A percentile compares a stretch with the other conserved stretches of the same genome.
Evolutionary conservation across 1,284 basidiomycete genomes (phyloP).

Genomic region (Boletus sp.): DNA sequence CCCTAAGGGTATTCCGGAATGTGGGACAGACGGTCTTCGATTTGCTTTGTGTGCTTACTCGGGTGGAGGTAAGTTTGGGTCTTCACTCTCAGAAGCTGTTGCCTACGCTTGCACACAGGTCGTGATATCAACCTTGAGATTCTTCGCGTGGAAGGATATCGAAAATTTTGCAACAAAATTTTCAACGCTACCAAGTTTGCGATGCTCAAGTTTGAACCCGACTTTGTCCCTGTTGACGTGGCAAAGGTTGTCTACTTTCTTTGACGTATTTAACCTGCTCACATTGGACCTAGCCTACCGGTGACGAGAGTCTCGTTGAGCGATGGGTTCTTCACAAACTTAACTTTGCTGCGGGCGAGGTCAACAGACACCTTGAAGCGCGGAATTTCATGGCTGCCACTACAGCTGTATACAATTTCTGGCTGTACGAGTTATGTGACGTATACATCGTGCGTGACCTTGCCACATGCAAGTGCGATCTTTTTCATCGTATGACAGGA

Average conservation of each 20-base stretch:
- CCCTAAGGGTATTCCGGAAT: conserved; percentile 98
- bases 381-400: conserved; percentile 95
- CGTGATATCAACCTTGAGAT: conserved; percentile 97
- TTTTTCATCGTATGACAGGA: conserved; percentile 50
- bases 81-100: neutral
- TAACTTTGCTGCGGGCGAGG: conserved; percentile 73
- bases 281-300: conserved; percentile 61
- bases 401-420: conserved; percentile 86
- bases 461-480: neutral
- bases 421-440: conserved; percentile 98
- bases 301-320: conserved; percentile 89
- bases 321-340: conserved; percentile 96
- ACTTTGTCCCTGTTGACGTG: conserved; percentile 71
- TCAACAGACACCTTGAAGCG: conserved; percentile 74
- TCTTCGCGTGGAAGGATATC: conserved; percentile 95
- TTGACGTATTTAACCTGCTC: neutral
- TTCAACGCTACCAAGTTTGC: conserved; percentile 99
- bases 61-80: conserved; percentile 59
- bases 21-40: conserved; percentile 93
- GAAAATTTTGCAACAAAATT: conserved; percentile 99
- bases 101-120: conserved; percentile 41
- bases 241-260: conserved; percentile 50
- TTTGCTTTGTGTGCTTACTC: conserved; percentile 97
- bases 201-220: conserved; percentile 86
- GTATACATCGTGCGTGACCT: conserved; percentile 82